A percentile compares a stretch with the other conserved stretches of the same genome.
Evolutionary conservation across 768 basidiomycete species (phyloP).

Genomic region (Psilocybe cubensis): DNA sequence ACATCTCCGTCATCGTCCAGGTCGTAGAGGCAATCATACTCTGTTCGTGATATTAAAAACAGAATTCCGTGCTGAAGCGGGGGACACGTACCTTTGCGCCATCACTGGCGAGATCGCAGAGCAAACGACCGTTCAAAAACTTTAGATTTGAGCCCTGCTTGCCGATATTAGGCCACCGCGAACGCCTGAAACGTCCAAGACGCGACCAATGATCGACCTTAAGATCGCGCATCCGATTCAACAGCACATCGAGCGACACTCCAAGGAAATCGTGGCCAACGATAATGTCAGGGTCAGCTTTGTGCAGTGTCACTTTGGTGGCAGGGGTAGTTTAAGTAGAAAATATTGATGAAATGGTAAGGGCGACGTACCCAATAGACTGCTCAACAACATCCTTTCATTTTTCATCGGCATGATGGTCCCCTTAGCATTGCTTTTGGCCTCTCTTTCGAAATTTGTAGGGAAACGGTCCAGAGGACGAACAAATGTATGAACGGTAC

Average conservation of each 20-base stretch:
- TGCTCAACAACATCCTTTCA: constrained; percentile 86
- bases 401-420: constrained; percentile 74
- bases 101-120: constrained; percentile 94
- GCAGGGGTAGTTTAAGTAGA: constrained; percentile 4
- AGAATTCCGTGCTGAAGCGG: not conserved
- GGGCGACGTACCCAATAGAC: constrained; percentile 62
- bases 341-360: not conserved
- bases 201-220: constrained; percentile 95
- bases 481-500: constrained; percentile 84
- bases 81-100: constrained; percentile 75
- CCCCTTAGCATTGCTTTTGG: constrained; percentile 66
- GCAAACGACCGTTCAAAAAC: constrained; percentile 81
- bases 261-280: constrained; percentile 95
- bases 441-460: constrained; percentile 74
- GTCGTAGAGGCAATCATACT: constrained; percentile 97
- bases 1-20: constrained; percentile 99
- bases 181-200: constrained; percentile 85
- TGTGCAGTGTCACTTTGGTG: constrained; percentile 67
- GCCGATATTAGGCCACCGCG: constrained; percentile 81
- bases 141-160: constrained; percentile 83
- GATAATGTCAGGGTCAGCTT: constrained; percentile 92
- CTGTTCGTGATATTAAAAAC: constrained; percentile 38
- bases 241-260: constrained; percentile 85
- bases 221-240: constrained; percentile 89
- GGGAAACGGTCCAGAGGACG: constrained; percentile 91